Evolutionary conservation across 2,329 filamentous ascomycete species (phyloP).

Genomic region (Metarhizium rileyi): DNA sequence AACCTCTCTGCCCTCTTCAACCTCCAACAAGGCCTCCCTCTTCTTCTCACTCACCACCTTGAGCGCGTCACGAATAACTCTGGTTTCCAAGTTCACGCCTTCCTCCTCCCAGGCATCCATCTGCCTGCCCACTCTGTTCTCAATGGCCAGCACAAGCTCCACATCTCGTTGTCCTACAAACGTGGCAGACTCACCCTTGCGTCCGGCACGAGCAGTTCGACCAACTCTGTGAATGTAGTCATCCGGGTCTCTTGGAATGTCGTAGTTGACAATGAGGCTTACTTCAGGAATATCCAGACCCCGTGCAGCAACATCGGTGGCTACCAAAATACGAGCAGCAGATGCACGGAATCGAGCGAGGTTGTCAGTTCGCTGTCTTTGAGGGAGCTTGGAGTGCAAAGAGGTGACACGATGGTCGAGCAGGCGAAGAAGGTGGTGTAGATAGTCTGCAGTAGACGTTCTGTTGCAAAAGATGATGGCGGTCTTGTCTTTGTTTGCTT

Average conservation of each 20-base stretch:
- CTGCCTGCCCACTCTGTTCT: constrained; percentile 66
- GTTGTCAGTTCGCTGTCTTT: constrained; percentile 77
- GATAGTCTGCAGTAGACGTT: constrained; percentile 75
- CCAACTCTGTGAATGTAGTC: constrained; percentile 97
- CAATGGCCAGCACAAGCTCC: constrained; percentile 80
- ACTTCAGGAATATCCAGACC: constrained; percentile 95
- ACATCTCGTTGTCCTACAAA: constrained; percentile 92
- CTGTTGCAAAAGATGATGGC: constrained; percentile 93
- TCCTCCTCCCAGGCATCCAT: constrained; percentile 84
- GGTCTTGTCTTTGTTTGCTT: constrained; percentile 62
- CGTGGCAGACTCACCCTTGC: constrained; percentile 72
- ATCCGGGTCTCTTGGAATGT: constrained; percentile 89
- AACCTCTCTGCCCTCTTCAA: constrained; percentile 87
- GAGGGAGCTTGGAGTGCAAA: constrained; percentile 77
- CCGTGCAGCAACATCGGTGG: constrained; percentile 88
- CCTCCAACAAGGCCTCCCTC: constrained; percentile 78
- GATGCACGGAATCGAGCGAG: constrained; percentile 83
- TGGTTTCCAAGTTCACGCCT: constrained; percentile 85
- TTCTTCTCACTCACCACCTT: constrained; percentile 95
- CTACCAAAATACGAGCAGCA: constrained; percentile 81
- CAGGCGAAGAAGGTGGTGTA: constrained; percentile 79
- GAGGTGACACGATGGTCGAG: constrained; percentile 86
- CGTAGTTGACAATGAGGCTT: constrained; percentile 85
- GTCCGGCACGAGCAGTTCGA: constrained; percentile 85
- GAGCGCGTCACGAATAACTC: constrained; percentile 74